Base-by-base conservation (phyloP, 257 asterid species). In the Solanum lignicaule region DNA sequence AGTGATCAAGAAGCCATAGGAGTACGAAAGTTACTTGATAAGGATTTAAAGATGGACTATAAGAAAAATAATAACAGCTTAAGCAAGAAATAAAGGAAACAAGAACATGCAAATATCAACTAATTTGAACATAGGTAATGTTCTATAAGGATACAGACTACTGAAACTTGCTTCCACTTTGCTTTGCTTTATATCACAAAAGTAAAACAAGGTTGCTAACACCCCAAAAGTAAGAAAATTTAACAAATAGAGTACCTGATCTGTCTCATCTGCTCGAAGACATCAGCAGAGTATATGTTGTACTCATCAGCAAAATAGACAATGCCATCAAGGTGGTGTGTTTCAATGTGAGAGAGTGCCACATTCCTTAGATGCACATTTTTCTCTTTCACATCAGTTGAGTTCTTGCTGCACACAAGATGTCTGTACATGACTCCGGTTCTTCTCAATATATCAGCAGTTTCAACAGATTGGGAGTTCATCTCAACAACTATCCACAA, bases 401-500 rank as follows among this genome's bases (percentile, higher is more conserved):
- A 87, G 79, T 90, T 92, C 88, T 92, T 88, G 79, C 87, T 88
- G 92, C 95, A 91, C 9, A 93, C 92, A 5, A 94, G 90, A 93
- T 95, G 98, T 83, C 98, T 89, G 90, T 92, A 94, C 94, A 92
- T 91, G 23, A 94, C 88, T 6, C 98, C 98, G 2, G 94, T 88
- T 66, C 91, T 92, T 91, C 98, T 95, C 93, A 95, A 90, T 8
- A 93, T 58, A 39, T 93, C 93, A 83, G 98, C 95, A 85, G 92
- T 91, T 91, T 92, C 91, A 75, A 74, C 83, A n/a, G 98, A 93
- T 83, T 94, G 96, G 76, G 91, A 86, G 46, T 88, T 88, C 98
- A 94, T 92, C 94, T 95, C 98, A 90, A 94, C 96, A 14, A 94
- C 94, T 52, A 95, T 91, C 98, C 98, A 95, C 91, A 95, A 65